These are phyloP conservation scores for Diaporthe velutina DNA, from an alignment of 2,329 filamentous ascomycete genomes.

Conservation along the genomic window DNA sequence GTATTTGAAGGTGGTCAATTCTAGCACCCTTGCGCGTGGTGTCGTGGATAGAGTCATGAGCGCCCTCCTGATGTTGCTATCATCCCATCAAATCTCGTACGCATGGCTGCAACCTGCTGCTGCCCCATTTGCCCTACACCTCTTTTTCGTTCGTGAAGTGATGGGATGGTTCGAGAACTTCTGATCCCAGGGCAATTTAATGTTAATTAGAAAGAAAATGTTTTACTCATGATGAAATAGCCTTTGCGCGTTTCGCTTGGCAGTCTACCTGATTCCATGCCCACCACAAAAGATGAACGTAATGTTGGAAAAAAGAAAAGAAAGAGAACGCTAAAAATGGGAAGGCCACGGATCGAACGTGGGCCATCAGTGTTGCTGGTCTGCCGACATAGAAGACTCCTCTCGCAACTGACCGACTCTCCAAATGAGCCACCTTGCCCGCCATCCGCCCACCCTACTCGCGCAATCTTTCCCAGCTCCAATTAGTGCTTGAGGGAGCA, in stretches of 20 bases:
- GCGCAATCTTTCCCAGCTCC: neutral
- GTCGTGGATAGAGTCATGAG: neutral
- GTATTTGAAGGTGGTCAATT: neutral
- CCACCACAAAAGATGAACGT: too few species aligned
- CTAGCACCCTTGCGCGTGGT: neutral
- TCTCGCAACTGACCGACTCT: neutral
- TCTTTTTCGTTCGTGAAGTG: neutral
- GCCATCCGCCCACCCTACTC: neutral
- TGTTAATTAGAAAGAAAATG: neutral
- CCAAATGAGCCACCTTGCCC: neutral
- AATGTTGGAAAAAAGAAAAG: neutral
- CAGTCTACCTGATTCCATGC: too few species aligned
- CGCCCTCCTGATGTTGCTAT: neutral
- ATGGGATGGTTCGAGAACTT: neutral
- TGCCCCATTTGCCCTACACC: neutral
- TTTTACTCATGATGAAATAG: neutral
- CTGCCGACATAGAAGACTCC: too few species aligned
- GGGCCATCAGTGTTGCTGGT: neutral
- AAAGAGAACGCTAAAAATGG: neutral
- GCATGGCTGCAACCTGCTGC: neutral
- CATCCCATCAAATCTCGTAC: neutral
- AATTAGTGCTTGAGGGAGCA: neutral
- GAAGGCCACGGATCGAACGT: neutral
- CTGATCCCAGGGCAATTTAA: neutral
- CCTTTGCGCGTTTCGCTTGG: neutral